A percentile compares a stretch with the other conserved stretches of the same genome.
phyloP scores from a whole-genome alignment of 306 rosid species.

The Boehmeria nivea region DNA sequence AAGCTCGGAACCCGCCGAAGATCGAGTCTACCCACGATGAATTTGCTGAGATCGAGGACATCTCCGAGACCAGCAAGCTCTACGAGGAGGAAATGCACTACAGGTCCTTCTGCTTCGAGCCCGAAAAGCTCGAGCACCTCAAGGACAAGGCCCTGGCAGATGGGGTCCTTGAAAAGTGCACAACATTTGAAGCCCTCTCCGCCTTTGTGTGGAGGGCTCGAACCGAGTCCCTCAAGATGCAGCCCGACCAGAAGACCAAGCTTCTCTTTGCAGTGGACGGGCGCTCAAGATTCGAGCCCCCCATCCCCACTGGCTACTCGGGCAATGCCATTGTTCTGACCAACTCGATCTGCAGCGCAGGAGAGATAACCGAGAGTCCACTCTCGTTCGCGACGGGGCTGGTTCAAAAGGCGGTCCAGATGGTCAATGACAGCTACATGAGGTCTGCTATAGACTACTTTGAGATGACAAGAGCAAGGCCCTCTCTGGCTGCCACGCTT shows the following conservation, averaged over 20 bases:
- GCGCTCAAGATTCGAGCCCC: constrained; percentile 56
- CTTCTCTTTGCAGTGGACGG: constrained; percentile 82
- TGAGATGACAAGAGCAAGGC: constrained; percentile 67
- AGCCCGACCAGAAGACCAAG: constrained; percentile 58
- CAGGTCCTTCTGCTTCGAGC: constrained; percentile 48
- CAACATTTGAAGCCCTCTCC: constrained; percentile 62
- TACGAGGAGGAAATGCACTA: constrained; percentile 47
- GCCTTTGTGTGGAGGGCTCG: constrained; percentile 83
- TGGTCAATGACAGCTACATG: constrained; percentile 59
- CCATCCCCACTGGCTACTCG: constrained; percentile 57
- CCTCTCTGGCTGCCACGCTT: constrained; percentile 61
- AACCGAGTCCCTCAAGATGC: constrained; percentile 54
- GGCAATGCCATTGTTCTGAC: constrained; percentile 80
- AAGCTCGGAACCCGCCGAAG: constrained; percentile 54
- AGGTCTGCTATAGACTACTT: constrained; percentile 78
- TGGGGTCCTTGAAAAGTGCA: constrained; percentile 48
- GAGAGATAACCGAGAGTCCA: constrained; percentile 48
- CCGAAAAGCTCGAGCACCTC: constrained; percentile 45
- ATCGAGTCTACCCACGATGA: constrained; percentile 57
- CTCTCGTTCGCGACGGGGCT: constrained; percentile 46
- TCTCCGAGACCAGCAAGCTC: constrained; percentile 43
- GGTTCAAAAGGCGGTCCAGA: constrained; percentile 45
- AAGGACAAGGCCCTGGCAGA: constrained; percentile 55
- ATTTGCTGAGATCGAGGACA: constrained; percentile 57
- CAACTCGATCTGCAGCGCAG: constrained; percentile 43